Evolutionary conservation across 2,329 filamentous ascomycete species (phyloP).

Genomic region (Amesomyces nigricolor): DNA sequence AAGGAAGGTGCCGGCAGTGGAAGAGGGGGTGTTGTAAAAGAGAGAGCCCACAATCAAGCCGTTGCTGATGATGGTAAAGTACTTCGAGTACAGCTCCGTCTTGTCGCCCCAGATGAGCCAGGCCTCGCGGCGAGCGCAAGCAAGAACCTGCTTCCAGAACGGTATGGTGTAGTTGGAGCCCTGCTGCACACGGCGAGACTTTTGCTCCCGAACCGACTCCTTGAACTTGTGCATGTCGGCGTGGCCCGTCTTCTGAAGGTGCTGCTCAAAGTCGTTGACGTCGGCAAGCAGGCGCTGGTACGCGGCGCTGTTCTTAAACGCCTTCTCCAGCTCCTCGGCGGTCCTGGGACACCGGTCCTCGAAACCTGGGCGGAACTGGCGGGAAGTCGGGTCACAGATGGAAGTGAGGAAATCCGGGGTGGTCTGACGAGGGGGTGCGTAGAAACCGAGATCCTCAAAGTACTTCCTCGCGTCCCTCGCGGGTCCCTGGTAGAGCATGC

Average conservation of each 20-base stretch:
- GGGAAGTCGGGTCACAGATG: conserved; percentile 66
- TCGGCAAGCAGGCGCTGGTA: conserved; percentile 54
- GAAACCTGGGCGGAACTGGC: conserved; percentile 60
- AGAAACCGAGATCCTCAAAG: conserved; percentile 62
- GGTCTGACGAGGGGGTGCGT: conserved; percentile 53
- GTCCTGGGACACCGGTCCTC: conserved; percentile 64
- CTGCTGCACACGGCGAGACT: conserved; percentile 29
- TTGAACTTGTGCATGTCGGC: conserved; percentile 22
- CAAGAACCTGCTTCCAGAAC: conserved; percentile 63
- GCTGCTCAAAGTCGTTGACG: conserved; percentile 40
- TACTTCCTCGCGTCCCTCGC: conserved; percentile 57
- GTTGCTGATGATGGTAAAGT: conserved; percentile 72
- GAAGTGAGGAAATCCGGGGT: conserved; percentile 75
- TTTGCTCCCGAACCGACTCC: conserved; percentile 42
- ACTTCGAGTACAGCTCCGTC: conserved; percentile 69
- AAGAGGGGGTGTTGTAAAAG: conserved; percentile 61
- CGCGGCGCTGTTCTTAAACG: conserved; percentile 57
- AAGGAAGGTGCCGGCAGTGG: conserved; percentile 59
- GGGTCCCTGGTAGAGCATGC: conserved; percentile 62
- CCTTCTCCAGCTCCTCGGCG: conserved; percentile 58
- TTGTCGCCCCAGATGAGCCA: conserved; percentile 74
- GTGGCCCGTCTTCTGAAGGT: conserved; percentile 20
- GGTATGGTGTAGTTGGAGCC: conserved; percentile 64
- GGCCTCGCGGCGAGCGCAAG: conserved; percentile 56
- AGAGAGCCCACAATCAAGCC: conserved; percentile 69